These are phyloP conservation scores for Leccinum huronense DNA, from an alignment of 1,284 basidiomycete genomes.

Conservation along the genomic window DNA sequence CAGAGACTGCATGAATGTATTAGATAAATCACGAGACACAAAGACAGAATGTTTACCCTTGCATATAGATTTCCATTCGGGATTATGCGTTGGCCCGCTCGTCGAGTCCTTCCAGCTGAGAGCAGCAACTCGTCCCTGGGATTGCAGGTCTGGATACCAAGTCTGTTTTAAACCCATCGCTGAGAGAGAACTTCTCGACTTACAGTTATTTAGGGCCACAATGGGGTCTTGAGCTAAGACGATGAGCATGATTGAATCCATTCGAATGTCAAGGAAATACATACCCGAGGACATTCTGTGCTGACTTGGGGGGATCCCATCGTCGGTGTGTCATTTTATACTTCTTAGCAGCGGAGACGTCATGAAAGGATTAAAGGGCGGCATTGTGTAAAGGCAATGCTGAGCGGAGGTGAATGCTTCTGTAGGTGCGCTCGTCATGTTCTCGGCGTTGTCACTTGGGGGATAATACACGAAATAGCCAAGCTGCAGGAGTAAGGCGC, in stretches of 20 bases:
- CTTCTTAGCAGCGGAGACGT: conserved; percentile 21
- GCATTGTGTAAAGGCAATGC: conserved; percentile 32
- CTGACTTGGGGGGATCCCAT: conserved; percentile 22
- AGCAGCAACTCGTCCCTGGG: conserved; percentile 37
- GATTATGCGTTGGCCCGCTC: conserved; percentile 47
- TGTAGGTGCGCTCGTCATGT: conserved; percentile 27
- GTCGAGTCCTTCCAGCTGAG: conserved; percentile 55
- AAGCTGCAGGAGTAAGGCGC: conserved; percentile 35
- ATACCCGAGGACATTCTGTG: conserved; percentile 26
- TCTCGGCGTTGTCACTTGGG: conserved; percentile 32
- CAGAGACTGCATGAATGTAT: conserved; percentile 27
- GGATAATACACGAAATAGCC: conserved; percentile 31
- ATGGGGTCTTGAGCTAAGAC: conserved; percentile 32
- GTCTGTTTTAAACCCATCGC: conserved; percentile 5
- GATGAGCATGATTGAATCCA: conserved; percentile 18
- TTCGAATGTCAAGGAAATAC: conserved; percentile 11
- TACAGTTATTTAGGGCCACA: conserved; percentile 48
- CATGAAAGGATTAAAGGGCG: conserved; percentile 27
- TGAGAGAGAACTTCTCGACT: conserved; percentile 5
- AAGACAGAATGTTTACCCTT: conserved; percentile 45
- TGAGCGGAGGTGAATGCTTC: conserved; percentile 29
- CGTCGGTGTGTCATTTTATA: conserved; percentile 28
- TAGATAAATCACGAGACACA: conserved; percentile 15
- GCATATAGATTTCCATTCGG: conserved; percentile 56
- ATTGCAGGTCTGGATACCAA: conserved; percentile 51